These are phyloP conservation scores for Saururus chinensis DNA, from an alignment of 164 flowering plant genomes.

Conservation along the genomic window DNA sequence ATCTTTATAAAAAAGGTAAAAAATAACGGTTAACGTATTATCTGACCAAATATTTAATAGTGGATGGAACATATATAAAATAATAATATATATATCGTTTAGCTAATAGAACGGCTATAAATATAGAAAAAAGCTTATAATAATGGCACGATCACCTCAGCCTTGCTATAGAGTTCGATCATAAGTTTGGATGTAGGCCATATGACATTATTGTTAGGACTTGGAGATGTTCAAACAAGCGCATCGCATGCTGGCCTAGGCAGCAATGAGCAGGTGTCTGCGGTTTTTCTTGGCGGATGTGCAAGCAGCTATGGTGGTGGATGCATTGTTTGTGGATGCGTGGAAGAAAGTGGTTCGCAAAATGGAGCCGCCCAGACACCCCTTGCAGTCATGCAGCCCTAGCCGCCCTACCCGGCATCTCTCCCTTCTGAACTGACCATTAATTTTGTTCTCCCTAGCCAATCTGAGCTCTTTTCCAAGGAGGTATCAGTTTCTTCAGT, in stretches of 20 bases:
- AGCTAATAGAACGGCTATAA: no score
- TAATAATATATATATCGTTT: no score
- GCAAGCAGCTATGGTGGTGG: slow-evolving; percentile 9
- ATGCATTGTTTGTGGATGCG: slow-evolving; percentile 18
- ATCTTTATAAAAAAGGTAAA: no score
- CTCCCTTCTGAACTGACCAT: slow-evolving; percentile 72
- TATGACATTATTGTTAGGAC: not conserved
- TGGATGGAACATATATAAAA: no score
- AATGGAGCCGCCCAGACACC: slow-evolving; percentile 40
- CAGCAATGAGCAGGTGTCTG: not conserved
- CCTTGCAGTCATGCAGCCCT: slow-evolving; percentile 28
- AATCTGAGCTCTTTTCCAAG: slow-evolving; percentile 46
- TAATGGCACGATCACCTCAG: no score
- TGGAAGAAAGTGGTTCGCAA: slow-evolving; percentile 30
- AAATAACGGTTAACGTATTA: no score
- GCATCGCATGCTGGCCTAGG: not conserved
- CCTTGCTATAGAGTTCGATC: no score
- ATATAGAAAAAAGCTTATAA: no score
- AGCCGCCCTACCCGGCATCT: slow-evolving; percentile 46
- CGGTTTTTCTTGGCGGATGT: slow-evolving; percentile 18
- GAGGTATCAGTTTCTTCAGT: slow-evolving; percentile 34
- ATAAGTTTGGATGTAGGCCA: not conserved
- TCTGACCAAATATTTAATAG: no score
- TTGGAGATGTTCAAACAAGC: not conserved
- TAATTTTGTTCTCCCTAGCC: slow-evolving; percentile 71